Conservation (phyloP, 495 filamentous ascomycete genomes). For the Diplogelasinospora grovesii region DNA sequence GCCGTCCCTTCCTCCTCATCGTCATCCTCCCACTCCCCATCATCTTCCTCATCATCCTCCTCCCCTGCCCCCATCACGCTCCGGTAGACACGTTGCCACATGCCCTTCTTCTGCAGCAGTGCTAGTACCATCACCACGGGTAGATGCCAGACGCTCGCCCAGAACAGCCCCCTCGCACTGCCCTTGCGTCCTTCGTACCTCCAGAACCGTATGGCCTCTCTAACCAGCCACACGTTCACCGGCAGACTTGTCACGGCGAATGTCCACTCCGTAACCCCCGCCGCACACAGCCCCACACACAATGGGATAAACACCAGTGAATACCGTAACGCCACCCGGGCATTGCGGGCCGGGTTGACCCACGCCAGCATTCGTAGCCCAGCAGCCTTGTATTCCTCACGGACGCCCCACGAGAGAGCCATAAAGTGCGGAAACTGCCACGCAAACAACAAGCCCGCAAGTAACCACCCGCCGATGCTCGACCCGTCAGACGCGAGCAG, state of each 20-base stretch:
- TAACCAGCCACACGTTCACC: conserved; percentile 80
- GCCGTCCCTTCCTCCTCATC: conserved; percentile 9
- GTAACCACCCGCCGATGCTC: conserved; percentile 80
- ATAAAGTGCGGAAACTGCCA: conserved; percentile 99
- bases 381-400: conserved; percentile 81
- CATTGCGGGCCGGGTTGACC: conserved; percentile 77
- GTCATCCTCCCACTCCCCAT: conserved; percentile 32
- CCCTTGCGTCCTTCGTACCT: conserved; percentile 69
- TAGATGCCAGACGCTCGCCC: conserved; percentile 96
- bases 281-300: conserved; percentile 73
- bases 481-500: conserved; percentile 44
- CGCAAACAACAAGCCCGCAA: conserved; percentile 77
- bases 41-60: conserved; percentile 41
- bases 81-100: conserved; percentile 81
- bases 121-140: conserved; percentile 87
- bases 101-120: conserved; percentile 88
- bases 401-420: conserved; percentile 76
- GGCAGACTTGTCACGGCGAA: conserved; percentile 76
- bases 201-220: conserved; percentile 80
- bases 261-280: conserved; percentile 77
- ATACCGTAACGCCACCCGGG: conserved; percentile 80
- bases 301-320: conserved; percentile 82
- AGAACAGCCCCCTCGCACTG: conserved; percentile 80
- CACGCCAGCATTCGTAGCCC: conserved; percentile 90
- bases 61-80: conserved; percentile 52